phyloP scores from a whole-genome alignment of 306 rosid genomes.

The Rubus idaeus region DNA sequence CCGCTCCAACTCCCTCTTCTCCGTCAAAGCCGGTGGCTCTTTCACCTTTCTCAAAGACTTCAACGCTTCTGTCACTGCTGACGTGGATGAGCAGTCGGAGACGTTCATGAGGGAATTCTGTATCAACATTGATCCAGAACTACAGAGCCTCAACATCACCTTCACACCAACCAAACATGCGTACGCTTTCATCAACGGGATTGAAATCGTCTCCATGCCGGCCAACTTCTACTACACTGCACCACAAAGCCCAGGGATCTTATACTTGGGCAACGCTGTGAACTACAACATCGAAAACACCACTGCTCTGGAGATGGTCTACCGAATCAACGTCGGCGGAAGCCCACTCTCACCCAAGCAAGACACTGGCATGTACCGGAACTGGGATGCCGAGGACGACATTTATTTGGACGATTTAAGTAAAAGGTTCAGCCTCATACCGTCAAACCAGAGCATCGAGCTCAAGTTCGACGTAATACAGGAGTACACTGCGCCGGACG shows the following conservation, averaged over 20 bases:
- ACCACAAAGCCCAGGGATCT: neutral
- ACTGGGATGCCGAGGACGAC: neutral
- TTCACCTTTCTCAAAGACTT: slow-evolving; percentile 51
- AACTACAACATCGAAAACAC: neutral
- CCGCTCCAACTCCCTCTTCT: slow-evolving; percentile 39
- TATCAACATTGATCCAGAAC: slow-evolving; percentile 24
- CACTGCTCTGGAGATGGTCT: slow-evolving; percentile 28
- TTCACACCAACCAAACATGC: slow-evolving; percentile 43
- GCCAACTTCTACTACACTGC: slow-evolving; percentile 41
- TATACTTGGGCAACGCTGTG: no score
- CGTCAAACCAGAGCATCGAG: fast-evolving
- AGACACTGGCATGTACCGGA: slow-evolving; percentile 41
- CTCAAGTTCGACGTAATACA: neutral
- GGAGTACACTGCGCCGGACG: slow-evolving; percentile 16
- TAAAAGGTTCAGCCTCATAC: fast-evolving
- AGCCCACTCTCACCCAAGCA: fast-evolving
- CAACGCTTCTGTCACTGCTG: neutral
- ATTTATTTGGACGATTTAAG: fast-evolving
- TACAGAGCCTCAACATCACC: slow-evolving; percentile 35
- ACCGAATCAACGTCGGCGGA: slow-evolving; percentile 39
- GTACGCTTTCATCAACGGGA: slow-evolving; percentile 67
- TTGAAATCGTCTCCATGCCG: slow-evolving; percentile 78
- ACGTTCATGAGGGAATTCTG: slow-evolving; percentile 34
- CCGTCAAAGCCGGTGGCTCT: slow-evolving; percentile 39
- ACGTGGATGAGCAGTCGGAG: no score